Base-by-base conservation (phyloP, 1,139 yeast genomes). In the Suhomyces bokatorum region DNA sequence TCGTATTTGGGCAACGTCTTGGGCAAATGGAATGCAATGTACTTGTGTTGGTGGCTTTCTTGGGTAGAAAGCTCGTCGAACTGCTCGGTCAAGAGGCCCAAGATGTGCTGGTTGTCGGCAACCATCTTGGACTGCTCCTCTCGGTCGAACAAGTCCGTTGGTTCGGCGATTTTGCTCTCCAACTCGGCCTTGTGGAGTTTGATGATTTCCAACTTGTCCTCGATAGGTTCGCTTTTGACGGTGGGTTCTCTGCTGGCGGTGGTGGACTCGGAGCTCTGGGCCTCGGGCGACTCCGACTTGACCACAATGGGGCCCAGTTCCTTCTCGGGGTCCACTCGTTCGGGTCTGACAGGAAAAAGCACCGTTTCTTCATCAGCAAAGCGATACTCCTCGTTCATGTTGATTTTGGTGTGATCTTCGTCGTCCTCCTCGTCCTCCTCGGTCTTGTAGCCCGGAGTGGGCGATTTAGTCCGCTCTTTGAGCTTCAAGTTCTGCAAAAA, bases 1-100 rank as follows among this genome's bases (percentile, higher is more conserved):
- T 96, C 96, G 39, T 56, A 50, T 17, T 66, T 52, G 0, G 96
- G 96, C 44, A 87, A 64, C 13, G 77, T 64, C 32, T 80, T 76
- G 6, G 97, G 96, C 47, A 90, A 67, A 59, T 90, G 96, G 54
- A 89, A 67, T 41, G 87, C 70, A 49, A 85, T 66, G 48, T 78
- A 71, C 38, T 55, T 53, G 32, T 60, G 61, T 27, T 53, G 54
- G 32, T 37, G 24, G 9, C 39, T 37, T 4, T 12, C n/a, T 26
- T 46, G 58, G 7, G 66, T 53, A n/a, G 54, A 49, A 40, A 67
- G 53, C n/a, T 45, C 42, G 32, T 54, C 60, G 43, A 70, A 55
- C 34, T 58, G 58, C 11, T 55, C 54, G 2, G 68, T 59, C 32
- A 73, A 48, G 38, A 62, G 41, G 33, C 63, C 63, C 34, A 62